Conservation (phyloP, 257 asterid species). For the Solanum clarkiae region DNA sequence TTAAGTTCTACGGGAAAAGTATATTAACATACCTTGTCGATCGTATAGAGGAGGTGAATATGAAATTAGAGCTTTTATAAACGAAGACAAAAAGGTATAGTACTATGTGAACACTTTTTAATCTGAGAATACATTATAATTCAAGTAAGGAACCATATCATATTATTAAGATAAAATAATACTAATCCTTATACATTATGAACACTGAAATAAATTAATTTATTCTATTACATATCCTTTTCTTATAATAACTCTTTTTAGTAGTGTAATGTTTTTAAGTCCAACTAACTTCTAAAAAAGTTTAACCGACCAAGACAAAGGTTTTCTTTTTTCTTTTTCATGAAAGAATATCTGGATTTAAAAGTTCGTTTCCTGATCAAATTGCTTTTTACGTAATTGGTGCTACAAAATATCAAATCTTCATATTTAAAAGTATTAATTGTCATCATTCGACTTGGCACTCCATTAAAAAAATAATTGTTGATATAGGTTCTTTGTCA, state of each 20-base stretch:
- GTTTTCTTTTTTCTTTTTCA: background rate
- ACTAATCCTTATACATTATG: background rate
- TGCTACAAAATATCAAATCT: background rate
- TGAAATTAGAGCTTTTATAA: background rate
- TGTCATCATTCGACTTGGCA: no score
- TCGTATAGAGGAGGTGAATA: background rate
- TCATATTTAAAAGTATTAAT: background rate
- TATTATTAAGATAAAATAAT: background rate
- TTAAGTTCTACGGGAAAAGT: background rate
- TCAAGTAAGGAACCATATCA: background rate
- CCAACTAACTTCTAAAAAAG: background rate
- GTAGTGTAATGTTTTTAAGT: background rate
- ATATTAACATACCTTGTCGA: background rate
- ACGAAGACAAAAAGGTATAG: background rate
- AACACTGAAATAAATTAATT: background rate
- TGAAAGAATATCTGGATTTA: background rate
- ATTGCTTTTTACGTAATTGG: background rate
- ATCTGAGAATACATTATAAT: background rate
- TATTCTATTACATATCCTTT: background rate
- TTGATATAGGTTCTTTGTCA: no score
- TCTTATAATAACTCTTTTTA: background rate
- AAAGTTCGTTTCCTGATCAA: background rate
- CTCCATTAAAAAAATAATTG: no score
- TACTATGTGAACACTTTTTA: background rate
- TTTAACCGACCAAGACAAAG: background rate